Evolutionary conservation across 306 rosid genomes (phyloP), one percentile per base, ranked within the genome.

Genomic region (Citrullus mucosospermus): DNA sequence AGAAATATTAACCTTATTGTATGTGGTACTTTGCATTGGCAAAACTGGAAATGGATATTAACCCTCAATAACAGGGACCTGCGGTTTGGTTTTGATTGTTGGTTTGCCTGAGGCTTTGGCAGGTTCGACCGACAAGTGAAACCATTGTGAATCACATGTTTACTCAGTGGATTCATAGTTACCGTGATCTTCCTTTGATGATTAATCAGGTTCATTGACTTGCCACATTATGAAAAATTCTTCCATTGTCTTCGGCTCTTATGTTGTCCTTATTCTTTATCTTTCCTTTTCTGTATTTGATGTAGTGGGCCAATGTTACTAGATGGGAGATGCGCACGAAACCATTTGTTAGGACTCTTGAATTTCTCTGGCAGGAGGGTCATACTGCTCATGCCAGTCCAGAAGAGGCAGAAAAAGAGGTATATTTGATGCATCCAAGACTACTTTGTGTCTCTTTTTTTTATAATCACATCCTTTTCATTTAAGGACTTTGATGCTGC

Each of bases 251-350:
- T 25, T 18, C 77, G n/a, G 38, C 36, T 30, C 68, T 73, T 16
- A 5, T 41, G 34, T 43, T 20, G 12, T 67, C 53, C 4, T 55
- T 65, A 60, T 34, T 81, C 62, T 53, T 78, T 57, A 53, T 51
- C 71, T 50, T 50, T 70, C 50, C 14, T 51, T 62, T 17, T 69
- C 79, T 81, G 83, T 81, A 53, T 84, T 78, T 81, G 75, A 59
- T 57, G 78, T 82, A 95, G 98, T 95, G 98, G 97, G 97, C 91
- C 43, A 92, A 95, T 78, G 98, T 95, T 78, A 95, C 97, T 17
- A 95, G 98, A 84, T 95, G 98, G 98, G 98, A 95, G 91, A 91
- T 89, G 93, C 97, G 97, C 79, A 95, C 97, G 3, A 95, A 95
- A 80, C 98, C 98, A 54, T 95, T 95, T 83, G 87, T 92, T 32